Evolutionary conservation across 106 monocot species (phyloP).

Genomic region (Dactylorhiza incarnata): DNA sequence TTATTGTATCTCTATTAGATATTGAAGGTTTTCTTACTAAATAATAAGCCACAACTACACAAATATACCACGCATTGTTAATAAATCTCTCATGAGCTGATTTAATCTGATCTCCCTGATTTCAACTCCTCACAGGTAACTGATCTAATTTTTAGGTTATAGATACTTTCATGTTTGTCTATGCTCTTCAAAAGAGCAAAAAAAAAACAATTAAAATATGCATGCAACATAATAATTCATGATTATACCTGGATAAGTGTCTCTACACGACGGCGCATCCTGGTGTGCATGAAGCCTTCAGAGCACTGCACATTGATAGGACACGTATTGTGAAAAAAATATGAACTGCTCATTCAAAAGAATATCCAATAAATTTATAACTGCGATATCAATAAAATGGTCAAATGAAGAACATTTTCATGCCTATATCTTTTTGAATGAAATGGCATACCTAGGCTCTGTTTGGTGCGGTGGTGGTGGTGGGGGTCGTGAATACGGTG

Average conservation of each 20-base stretch:
- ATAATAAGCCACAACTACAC: too few species aligned
- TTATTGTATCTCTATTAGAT: too few species aligned
- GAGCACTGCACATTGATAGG: constrained; percentile 50
- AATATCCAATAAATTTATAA: background rate
- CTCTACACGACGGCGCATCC: constrained; percentile 93
- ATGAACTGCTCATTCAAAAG: background rate
- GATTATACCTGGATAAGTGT: constrained; percentile 75
- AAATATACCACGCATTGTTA: too few species aligned
- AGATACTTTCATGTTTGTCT: too few species aligned
- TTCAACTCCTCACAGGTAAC: too few species aligned
- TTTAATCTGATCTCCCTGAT: too few species aligned
- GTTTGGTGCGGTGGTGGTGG: background rate
- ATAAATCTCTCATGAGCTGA: too few species aligned
- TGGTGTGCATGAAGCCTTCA: constrained; percentile 96
- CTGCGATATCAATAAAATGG: background rate
- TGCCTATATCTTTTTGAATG: background rate
- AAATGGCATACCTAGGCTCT: background rate
- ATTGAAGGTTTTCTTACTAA: too few species aligned
- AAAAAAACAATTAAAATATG: background rate
- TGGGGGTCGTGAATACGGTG: too few species aligned
- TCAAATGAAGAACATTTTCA: background rate
- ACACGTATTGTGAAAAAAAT: background rate
- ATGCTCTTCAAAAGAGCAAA: background rate
- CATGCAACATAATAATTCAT: background rate
- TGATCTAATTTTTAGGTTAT: too few species aligned